These are phyloP conservation scores for Synchytrium microbalum DNA, from an alignment of 371 early-diverging fungal genomes.

Conservation along the genomic window DNA sequence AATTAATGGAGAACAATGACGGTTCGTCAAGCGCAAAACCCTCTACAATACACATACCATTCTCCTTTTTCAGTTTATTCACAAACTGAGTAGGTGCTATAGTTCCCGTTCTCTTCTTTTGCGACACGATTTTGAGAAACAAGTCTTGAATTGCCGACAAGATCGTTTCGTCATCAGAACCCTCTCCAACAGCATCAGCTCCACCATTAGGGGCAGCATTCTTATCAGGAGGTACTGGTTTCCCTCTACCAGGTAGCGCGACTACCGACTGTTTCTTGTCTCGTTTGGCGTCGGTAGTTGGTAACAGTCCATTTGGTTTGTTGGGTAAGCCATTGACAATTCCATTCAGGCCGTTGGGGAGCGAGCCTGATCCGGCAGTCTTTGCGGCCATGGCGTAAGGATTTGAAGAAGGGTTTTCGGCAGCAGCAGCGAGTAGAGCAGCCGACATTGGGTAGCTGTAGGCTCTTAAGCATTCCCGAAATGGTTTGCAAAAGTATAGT, in stretches of 20 bases:
- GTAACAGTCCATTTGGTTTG: neutral
- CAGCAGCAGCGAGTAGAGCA: conserved; percentile 32
- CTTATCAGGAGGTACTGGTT: neutral
- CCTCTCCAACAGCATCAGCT: neutral
- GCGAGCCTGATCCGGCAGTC: neutral
- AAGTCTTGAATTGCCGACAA: conserved; percentile 80
- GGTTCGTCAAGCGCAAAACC: conserved; percentile 3
- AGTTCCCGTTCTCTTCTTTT: conserved; percentile 75
- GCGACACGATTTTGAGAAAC: conserved; percentile 73
- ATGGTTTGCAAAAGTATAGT: conserved; percentile 89
- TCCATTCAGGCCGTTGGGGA: neutral
- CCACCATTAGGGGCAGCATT: neutral
- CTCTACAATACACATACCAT: conserved; percentile 53
- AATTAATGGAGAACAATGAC: conserved; percentile 4
- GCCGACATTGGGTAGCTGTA: conserved; percentile 26
- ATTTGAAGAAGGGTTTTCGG: neutral
- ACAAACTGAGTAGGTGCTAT: conserved; percentile 84
- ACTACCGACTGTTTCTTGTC: neutral
- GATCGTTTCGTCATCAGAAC: conserved; percentile 58
- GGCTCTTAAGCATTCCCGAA: conserved; percentile 82
- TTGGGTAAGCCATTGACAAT: neutral
- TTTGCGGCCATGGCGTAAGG: conserved; percentile 1
- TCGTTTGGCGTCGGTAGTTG: neutral
- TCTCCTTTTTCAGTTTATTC: conserved; percentile 75
- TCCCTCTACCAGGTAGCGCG: neutral